Conservation (phyloP, 2,329 filamentous ascomycete genomes). For the Pyricularia grisea region DNA sequence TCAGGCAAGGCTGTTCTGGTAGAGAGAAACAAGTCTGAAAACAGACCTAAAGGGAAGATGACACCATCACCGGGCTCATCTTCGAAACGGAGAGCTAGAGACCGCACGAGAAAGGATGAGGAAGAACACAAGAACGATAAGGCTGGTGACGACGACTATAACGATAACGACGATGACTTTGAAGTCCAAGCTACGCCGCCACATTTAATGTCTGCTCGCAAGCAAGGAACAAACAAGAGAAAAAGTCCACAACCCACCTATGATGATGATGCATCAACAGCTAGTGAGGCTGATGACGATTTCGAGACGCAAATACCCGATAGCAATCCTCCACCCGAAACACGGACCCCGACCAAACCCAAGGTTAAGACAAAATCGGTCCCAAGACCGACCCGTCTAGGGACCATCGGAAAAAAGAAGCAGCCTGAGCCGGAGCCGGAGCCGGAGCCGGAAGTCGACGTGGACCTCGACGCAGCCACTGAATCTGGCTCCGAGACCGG, state of each 20-base stretch:
- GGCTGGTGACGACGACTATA: slow-evolving; percentile 29
- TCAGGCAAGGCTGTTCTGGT: slow-evolving; percentile 4
- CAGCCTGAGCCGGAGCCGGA: slow-evolving; percentile 13
- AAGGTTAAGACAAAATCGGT: slow-evolving; percentile 2
- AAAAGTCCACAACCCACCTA: not conserved
- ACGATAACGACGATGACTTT: slow-evolving; percentile 40
- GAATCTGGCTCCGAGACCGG: not conserved
- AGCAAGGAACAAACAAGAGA: slow-evolving; percentile 6
- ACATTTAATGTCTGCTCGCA: slow-evolving; percentile 19
- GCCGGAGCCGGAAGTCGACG: slow-evolving; percentile 13
- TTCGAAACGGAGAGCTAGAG: not conserved
- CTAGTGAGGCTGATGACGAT: not conserved
- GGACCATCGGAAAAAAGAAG: slow-evolving; percentile 25
- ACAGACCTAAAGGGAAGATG: slow-evolving; percentile 10
- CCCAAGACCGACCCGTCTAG: slow-evolving; percentile 18
- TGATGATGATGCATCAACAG: slow-evolving; percentile 12
- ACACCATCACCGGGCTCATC: slow-evolving; percentile 1
- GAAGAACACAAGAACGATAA: slow-evolving; percentile 10
- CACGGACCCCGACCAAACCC: slow-evolving; percentile 11
- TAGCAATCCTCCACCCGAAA: slow-evolving; percentile 11
- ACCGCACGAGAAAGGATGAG: too few relatives aligned
- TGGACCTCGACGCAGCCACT: slow-evolving; percentile 5
- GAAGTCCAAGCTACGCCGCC: slow-evolving; percentile 40
- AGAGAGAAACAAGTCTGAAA: slow-evolving; percentile 8
- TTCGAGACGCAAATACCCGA: slow-evolving; percentile 7